Percentiles rank a stretch among this genome's conserved stretches.
phyloP scores from a whole-genome alignment of 225 moss, liverwort and hornwort species.

The Rhytidiadelphus loreus region DNA sequence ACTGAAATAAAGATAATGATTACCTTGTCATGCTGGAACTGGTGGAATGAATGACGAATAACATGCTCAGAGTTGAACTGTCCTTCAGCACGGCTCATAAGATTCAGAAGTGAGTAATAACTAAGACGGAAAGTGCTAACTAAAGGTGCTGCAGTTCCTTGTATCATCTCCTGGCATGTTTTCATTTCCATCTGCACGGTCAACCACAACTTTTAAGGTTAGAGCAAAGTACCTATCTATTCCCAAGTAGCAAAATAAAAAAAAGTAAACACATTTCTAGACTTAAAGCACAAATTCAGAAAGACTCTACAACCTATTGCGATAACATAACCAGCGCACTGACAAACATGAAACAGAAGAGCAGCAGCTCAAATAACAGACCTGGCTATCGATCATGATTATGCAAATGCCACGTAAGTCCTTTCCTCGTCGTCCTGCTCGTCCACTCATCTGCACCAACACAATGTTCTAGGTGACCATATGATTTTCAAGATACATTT shows the following conservation, averaged over 20 bases:
- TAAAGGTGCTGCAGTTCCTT: slow-evolving; percentile 81
- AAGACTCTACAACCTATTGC: background rate
- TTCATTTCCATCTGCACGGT: slow-evolving; percentile 76
- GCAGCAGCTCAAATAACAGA: background rate
- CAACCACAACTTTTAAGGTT: background rate
- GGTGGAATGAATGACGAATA: slow-evolving; percentile 87
- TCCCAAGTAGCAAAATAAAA: background rate
- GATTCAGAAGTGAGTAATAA: slow-evolving; percentile 90
- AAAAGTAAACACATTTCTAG: background rate
- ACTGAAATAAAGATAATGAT: background rate
- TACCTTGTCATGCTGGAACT: slow-evolving; percentile 96
- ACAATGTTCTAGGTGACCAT: background rate
- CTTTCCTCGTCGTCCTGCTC: slow-evolving; percentile 94
- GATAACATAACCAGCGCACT: background rate
- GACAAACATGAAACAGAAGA: background rate
- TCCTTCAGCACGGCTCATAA: slow-evolving; percentile 96
- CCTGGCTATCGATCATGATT: slow-evolving; percentile 89
- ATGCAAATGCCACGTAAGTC: slow-evolving; percentile 92
- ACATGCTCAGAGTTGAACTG: slow-evolving; percentile 84
- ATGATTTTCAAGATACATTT: background rate
- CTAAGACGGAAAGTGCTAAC: slow-evolving; percentile 92
- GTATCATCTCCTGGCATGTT: slow-evolving; percentile 91
- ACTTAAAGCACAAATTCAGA: background rate
- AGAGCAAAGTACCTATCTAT: background rate
- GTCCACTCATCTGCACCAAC: slow-evolving; percentile 82